Evolutionary conservation across 257 asterid genomes (phyloP).

Genomic region (Mitragyna speciosa): DNA sequence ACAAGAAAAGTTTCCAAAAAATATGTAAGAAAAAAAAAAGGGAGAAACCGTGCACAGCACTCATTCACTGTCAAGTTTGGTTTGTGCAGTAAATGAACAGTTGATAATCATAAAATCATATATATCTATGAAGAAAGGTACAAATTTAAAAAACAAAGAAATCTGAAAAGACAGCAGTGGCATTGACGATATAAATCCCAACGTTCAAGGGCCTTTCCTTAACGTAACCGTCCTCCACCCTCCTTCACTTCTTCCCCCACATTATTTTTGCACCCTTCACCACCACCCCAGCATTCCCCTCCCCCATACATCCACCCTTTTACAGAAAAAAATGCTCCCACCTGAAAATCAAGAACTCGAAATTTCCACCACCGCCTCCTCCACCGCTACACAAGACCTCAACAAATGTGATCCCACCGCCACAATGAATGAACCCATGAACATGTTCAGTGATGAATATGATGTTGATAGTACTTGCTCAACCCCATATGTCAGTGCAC

Average conservation of each 20-base stretch:
- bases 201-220: slow-evolving; percentile 19
- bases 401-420: background rate
- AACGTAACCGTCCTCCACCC: slow-evolving; percentile 1
- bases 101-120: background rate
- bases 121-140: background rate
- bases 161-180: slow-evolving; percentile 32
- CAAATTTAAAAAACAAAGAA: background rate
- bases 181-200: slow-evolving; percentile 35
- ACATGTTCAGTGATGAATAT: slow-evolving; percentile 40
- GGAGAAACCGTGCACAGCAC: background rate
- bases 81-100: background rate
- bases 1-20: too few relatives aligned
- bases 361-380: slow-evolving; percentile 33
- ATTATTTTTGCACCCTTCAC: slow-evolving; percentile 24
- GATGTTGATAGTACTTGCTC: slow-evolving; percentile 71
- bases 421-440: slow-evolving; percentile 16
- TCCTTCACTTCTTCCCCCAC: background rate
- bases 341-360: slow-evolving; percentile 23
- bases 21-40: background rate
- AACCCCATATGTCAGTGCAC: slow-evolving; percentile 92
- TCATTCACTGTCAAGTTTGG: background rate
- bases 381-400: background rate
- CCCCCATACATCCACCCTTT: slow-evolving; percentile 12
- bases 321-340: slow-evolving; percentile 43
- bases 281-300: background rate